A percentile compares a stretch with the other conserved stretches of the same genome.
Conservation (phyloP, 306 rosid genomes). For the Quercus gilva region DNA sequence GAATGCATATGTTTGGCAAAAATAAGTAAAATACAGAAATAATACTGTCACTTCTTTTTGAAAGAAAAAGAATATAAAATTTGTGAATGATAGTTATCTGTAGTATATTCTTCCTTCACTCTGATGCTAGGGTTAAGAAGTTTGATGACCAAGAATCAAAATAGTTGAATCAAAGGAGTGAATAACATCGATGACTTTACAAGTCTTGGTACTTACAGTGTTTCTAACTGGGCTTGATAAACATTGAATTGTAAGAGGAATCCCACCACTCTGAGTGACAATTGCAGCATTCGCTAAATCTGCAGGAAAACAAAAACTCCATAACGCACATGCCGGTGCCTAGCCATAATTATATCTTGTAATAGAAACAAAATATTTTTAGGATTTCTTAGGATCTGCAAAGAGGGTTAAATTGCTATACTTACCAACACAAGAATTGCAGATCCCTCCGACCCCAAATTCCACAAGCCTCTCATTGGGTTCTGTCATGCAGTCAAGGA, state of each 20-base stretch:
- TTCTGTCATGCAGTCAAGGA: conserved; percentile 82
- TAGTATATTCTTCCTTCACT: neutral
- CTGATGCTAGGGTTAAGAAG: neutral
- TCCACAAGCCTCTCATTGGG: conserved; percentile 91
- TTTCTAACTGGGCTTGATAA: conserved; percentile 86
- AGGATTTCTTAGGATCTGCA: neutral
- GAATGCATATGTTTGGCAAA: neutral
- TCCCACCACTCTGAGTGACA: conserved; percentile 53
- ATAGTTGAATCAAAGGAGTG: neutral
- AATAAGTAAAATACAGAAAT: neutral
- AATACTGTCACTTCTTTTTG: neutral
- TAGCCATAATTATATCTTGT: neutral
- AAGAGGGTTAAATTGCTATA: conserved; percentile 5
- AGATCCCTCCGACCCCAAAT: conserved; percentile 82
- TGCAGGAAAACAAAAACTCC: conserved; percentile 4
- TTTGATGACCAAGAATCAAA: conserved; percentile 6
- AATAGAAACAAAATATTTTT: neutral
- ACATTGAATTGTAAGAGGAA: conserved; percentile 75
- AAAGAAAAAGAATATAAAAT: neutral
- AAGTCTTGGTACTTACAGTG: conserved; percentile 59
- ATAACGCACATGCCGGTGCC: neutral
- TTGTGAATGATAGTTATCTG: neutral
- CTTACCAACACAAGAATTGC: conserved; percentile 81
- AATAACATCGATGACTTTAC: conserved; percentile 7
- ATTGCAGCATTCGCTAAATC: conserved; percentile 66